Evolutionary conservation across 2,329 filamentous ascomycete species (phyloP).

Genomic region (Lojkania enalia): DNA sequence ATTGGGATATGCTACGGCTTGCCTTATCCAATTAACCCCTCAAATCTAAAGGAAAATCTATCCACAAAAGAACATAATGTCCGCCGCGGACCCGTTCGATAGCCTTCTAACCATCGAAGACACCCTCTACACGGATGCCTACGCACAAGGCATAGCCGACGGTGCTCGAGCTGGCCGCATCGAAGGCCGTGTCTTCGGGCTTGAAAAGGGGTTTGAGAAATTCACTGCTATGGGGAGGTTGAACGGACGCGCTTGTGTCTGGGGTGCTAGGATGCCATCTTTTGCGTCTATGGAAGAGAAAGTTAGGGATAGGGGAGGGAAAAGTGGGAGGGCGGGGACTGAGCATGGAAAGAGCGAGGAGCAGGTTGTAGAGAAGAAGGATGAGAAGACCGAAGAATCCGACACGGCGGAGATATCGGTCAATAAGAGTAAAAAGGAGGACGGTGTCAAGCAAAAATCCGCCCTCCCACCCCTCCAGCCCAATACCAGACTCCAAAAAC

Average conservation of each 20-base stretch:
- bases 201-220: constrained; percentile 93
- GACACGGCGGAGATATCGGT: neutral
- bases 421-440: neutral
- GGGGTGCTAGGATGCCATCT: constrained; percentile 67
- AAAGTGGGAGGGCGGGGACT: neutral
- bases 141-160: constrained; percentile 72
- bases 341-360: neutral
- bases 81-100: constrained; percentile 55
- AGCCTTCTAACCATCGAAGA: constrained; percentile 63
- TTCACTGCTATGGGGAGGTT: constrained; percentile 79
- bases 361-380: neutral
- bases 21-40: too few species aligned
- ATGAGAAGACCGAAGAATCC: neutral
- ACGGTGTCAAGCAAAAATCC: neutral
- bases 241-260: constrained; percentile 79
- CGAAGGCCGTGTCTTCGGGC: constrained; percentile 87
- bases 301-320: neutral
- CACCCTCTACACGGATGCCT: constrained; percentile 81
- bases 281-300: neutral
- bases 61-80: too few species aligned
- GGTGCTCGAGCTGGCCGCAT: constrained; percentile 76
- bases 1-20: too few species aligned
- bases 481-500: constrained; percentile 73
- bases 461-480: constrained; percentile 52
- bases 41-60: too few species aligned